A percentile compares a stretch with the other conserved stretches of the same genome.
These are phyloP conservation scores for Mortierella sp. DNA, from an alignment of 371 early-diverging fungal species.

Conservation along the genomic window DNA sequence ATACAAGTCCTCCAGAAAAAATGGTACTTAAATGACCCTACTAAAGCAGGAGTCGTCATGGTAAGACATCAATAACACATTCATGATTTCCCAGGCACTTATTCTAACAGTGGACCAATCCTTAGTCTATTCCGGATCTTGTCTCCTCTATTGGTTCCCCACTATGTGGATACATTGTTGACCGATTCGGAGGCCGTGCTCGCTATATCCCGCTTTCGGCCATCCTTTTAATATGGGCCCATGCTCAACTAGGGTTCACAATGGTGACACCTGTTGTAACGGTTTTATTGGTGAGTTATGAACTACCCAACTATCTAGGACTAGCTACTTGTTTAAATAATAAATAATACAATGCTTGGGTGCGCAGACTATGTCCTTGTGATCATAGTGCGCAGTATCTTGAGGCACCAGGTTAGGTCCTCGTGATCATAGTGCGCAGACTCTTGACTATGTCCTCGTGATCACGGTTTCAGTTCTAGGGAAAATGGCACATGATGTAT, in stretches of 20 bases:
- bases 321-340: too few relatives aligned
- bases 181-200: conserved; percentile 62
- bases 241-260: conserved; percentile 61
- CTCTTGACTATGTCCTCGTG: too few relatives aligned
- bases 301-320: too few relatives aligned
- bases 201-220: conserved; percentile 63
- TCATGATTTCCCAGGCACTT: not conserved
- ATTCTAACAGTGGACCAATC: not conserved
- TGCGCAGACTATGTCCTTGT: too few relatives aligned
- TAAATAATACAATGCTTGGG: too few relatives aligned
- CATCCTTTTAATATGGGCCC: conserved; percentile 58
- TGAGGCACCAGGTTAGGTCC: too few relatives aligned
- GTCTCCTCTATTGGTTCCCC: conserved; percentile 71
- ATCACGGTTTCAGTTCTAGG: too few relatives aligned
- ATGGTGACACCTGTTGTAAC: too few relatives aligned
- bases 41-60: conserved; percentile 65
- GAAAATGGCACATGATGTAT: too few relatives aligned
- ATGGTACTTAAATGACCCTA: conserved; percentile 61
- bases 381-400: too few relatives aligned
- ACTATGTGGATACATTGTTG: conserved; percentile 65
- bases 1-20: conserved; percentile 61
- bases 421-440: too few relatives aligned
- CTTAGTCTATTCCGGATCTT: conserved; percentile 65
- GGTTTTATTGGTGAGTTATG: too few relatives aligned
- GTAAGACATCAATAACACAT: not conserved